Conservation (phyloP, 2,329 filamentous ascomycete species). For the Calonectria crousiana region DNA sequence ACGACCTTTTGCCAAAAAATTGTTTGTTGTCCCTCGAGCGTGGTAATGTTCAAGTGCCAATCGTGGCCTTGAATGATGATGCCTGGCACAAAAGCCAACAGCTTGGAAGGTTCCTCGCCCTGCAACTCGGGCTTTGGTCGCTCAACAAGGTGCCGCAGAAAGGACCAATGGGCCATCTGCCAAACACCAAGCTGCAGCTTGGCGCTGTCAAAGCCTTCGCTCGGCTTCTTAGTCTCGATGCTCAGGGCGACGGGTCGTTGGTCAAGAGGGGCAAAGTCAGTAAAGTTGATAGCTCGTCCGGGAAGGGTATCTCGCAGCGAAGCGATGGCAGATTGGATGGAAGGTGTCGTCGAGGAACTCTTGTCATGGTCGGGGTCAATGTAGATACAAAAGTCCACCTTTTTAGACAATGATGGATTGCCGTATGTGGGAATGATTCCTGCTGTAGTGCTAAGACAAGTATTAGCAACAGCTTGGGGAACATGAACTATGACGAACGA, state of each 20-base stretch:
- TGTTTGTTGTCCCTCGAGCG: constrained; percentile 4
- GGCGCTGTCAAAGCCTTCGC: constrained; percentile 17
- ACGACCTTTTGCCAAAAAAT: constrained; percentile 13
- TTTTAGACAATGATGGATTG: background rate
- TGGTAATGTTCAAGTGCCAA: constrained; percentile 22
- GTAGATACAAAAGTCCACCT: constrained; percentile 25
- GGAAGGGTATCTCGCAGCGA: constrained; percentile 1
- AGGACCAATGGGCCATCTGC: constrained; percentile 20
- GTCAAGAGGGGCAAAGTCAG: constrained; percentile 7
- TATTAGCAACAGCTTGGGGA: background rate
- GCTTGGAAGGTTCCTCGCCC: background rate
- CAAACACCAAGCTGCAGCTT: constrained; percentile 18
- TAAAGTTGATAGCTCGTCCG: background rate
- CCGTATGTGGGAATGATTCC: constrained; percentile 1
- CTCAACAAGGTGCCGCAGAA: background rate
- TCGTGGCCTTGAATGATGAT: constrained; percentile 19
- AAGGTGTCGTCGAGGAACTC: background rate
- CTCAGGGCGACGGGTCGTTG: constrained; percentile 13
- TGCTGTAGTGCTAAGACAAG: background rate
- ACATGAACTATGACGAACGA: background rate
- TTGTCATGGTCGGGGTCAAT: constrained; percentile 11
- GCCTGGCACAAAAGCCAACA: constrained; percentile 4
- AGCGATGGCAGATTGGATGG: background rate
- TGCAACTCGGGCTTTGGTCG: background rate
- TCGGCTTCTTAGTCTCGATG: constrained; percentile 20